Evolutionary conservation across 2,329 filamentous ascomycete genomes (phyloP).

Genomic region (Coniella vitis): DNA sequence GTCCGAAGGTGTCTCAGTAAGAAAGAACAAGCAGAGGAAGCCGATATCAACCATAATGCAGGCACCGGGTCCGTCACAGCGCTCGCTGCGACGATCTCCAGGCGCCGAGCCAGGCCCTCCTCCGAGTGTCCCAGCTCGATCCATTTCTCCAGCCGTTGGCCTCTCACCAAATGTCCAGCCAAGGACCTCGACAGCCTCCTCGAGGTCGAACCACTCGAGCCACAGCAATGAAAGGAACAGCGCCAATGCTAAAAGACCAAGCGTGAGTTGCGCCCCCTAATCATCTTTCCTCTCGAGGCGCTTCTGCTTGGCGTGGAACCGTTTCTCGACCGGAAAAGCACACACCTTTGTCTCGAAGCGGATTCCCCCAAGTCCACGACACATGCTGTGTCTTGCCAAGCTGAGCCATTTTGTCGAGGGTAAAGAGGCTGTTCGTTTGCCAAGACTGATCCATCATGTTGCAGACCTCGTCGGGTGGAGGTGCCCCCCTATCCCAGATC

Average conservation of each 20-base stretch:
- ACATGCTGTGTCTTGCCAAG: conserved; percentile 20
- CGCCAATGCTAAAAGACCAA: conserved; percentile 44
- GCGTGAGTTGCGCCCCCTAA: conserved; percentile 45
- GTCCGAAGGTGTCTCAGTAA: background rate
- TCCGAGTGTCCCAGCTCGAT: conserved; percentile 46
- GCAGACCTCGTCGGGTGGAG: conserved; percentile 38
- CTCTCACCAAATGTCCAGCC: conserved; percentile 40
- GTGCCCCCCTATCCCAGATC: conserved; percentile 73
- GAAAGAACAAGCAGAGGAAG: background rate
- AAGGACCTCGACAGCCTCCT: conserved; percentile 60
- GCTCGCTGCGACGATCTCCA: conserved; percentile 55
- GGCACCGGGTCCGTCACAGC: conserved; percentile 43
- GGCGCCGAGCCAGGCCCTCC: conserved; percentile 53
- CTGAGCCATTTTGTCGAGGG: too few relatives aligned
- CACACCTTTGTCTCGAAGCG: background rate
- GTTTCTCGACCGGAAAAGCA: background rate
- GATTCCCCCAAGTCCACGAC: too few relatives aligned
- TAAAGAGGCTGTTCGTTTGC: too few relatives aligned
- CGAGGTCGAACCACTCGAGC: conserved; percentile 46
- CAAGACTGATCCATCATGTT: conserved; percentile 15
- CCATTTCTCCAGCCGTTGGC: conserved; percentile 53
- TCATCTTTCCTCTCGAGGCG: conserved; percentile 8
- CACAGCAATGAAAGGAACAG: conserved; percentile 26
- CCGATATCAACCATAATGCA: conserved; percentile 36
- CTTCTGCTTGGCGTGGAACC: background rate